A percentile compares a stretch with the other conserved stretches of the same genome.
These are phyloP conservation scores for Austropuccinia psidii DNA, from an alignment of 1,284 basidiomycete species.

Conservation along the genomic window DNA sequence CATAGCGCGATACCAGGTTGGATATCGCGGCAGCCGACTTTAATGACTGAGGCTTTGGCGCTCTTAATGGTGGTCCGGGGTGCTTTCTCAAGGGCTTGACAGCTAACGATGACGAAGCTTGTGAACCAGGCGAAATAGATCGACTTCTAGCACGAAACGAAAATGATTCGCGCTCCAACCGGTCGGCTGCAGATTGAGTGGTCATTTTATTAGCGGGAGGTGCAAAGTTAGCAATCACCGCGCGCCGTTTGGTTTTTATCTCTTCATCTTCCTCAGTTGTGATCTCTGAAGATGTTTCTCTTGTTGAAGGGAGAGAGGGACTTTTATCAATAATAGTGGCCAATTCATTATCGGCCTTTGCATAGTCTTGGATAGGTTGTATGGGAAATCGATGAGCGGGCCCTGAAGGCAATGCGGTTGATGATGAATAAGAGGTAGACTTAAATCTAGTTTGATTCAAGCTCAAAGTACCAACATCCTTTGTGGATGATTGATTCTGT, in stretches of 20 bases:
- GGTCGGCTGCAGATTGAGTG: not conserved
- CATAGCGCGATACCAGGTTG: constrained; percentile 33
- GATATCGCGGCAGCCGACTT: constrained; percentile 31
- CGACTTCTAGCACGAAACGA: constrained; percentile 14
- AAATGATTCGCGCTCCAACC: constrained; percentile 10
- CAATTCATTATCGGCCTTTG: too few relatives aligned
- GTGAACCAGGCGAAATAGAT: not conserved
- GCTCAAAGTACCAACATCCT: too few relatives aligned
- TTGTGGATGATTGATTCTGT: not conserved
- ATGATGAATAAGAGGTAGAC: too few relatives aligned
- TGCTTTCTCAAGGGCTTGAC: not conserved
- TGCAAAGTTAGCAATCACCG: constrained; percentile 31
- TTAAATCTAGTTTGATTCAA: too few relatives aligned
- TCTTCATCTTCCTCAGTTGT: constrained; percentile 35
- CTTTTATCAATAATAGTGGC: too few relatives aligned
- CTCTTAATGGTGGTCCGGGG: constrained; percentile 13
- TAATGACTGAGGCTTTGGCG: constrained; percentile 35
- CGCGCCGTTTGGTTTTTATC: not conserved
- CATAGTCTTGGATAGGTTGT: too few relatives aligned
- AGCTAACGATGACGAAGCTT: not conserved
- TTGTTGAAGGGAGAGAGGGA: too few relatives aligned
- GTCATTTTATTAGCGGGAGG: not conserved
- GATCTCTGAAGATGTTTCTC: constrained; percentile 8
- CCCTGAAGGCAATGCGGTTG: too few relatives aligned
- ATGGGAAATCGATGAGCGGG: too few relatives aligned